Percentiles rank a stretch among this genome's conserved stretches.
phyloP scores from a whole-genome alignment of 2,329 filamentous ascomycete genomes.

The Phialemoniopsis sp. region DNA sequence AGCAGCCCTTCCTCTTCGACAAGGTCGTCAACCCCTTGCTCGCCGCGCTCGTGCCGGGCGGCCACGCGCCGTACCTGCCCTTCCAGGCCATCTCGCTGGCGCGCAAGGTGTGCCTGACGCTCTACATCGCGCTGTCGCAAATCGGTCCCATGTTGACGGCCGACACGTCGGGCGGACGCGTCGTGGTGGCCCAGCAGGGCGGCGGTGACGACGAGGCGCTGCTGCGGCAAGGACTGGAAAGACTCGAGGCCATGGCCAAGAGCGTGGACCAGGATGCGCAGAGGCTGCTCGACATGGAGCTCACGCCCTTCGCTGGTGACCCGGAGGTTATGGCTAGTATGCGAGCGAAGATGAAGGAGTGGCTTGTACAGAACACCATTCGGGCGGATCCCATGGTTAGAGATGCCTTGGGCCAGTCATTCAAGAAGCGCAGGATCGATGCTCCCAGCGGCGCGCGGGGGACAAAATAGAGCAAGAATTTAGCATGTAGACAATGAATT shows the following conservation, averaged over 20 bases:
- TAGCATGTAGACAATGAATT: neutral
- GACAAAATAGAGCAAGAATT: slow-evolving; percentile 26
- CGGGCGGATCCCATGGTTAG: slow-evolving; percentile 76
- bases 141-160: slow-evolving; percentile 63
- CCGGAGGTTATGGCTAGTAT: slow-evolving; percentile 58
- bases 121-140: slow-evolving; percentile 81
- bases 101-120: slow-evolving; percentile 70
- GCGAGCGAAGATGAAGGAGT: slow-evolving; percentile 73
- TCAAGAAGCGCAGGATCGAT: slow-evolving; percentile 58
- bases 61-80: slow-evolving; percentile 66
- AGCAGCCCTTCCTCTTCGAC: slow-evolving; percentile 36
- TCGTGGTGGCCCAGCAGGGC: slow-evolving; percentile 18
- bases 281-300: slow-evolving; percentile 70
- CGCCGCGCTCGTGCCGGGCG: slow-evolving; percentile 26
- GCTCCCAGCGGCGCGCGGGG: slow-evolving; percentile 59
- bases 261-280: slow-evolving; percentile 65
- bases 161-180: slow-evolving; percentile 26
- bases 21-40: slow-evolving; percentile 23
- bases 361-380: slow-evolving; percentile 83
- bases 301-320: slow-evolving; percentile 78
- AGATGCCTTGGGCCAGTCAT: slow-evolving; percentile 67
- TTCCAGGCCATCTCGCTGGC: slow-evolving; percentile 79
- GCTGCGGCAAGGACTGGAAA: slow-evolving; percentile 57
- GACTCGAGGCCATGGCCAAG: slow-evolving; percentile 57
- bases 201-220: slow-evolving; percentile 43